phyloP scores from a whole-genome alignment of 768 basidiomycete genomes.

The Mycena belliarum region DNA sequence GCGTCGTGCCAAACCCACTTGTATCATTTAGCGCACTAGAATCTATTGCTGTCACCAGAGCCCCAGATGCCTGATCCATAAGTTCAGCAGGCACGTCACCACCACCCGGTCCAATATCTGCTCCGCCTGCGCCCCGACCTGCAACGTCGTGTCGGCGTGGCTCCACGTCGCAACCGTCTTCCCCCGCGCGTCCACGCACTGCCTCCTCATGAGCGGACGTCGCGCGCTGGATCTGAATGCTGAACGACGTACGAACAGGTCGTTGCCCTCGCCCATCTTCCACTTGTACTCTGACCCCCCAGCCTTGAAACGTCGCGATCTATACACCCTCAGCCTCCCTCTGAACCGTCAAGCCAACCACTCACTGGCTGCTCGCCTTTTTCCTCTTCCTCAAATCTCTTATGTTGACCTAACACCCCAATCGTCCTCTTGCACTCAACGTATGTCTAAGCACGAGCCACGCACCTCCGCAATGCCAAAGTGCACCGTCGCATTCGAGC shows the following conservation, averaged over 20 bases:
- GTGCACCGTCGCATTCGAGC: slow-evolving; percentile 43
- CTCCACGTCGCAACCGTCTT: slow-evolving; percentile 50
- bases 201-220: background rate
- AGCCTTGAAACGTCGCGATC: slow-evolving; percentile 58
- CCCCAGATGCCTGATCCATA: slow-evolving; percentile 48
- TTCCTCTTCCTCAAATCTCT: slow-evolving; percentile 51
- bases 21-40: slow-evolving; percentile 13
- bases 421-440: background rate
- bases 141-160: slow-evolving; percentile 37
- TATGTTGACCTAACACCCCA: slow-evolving; percentile 32
- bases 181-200: slow-evolving; percentile 54
- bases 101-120: slow-evolving; percentile 50
- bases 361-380: slow-evolving; percentile 51
- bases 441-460: background rate
- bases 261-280: slow-evolving; percentile 45
- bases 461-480: slow-evolving; percentile 52
- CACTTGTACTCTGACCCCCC: slow-evolving; percentile 55
- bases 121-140: slow-evolving; percentile 41
- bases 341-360: background rate
- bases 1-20: slow-evolving; percentile 14
- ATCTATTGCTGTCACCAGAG: slow-evolving; percentile 38
- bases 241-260: slow-evolving; percentile 44
- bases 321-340: slow-evolving; percentile 18
- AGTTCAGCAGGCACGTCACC: slow-evolving; percentile 53
- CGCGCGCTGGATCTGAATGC: background rate